Base-by-base conservation (phyloP, 1,139 yeast species). In the Saccharomyces uvarum region DNA sequence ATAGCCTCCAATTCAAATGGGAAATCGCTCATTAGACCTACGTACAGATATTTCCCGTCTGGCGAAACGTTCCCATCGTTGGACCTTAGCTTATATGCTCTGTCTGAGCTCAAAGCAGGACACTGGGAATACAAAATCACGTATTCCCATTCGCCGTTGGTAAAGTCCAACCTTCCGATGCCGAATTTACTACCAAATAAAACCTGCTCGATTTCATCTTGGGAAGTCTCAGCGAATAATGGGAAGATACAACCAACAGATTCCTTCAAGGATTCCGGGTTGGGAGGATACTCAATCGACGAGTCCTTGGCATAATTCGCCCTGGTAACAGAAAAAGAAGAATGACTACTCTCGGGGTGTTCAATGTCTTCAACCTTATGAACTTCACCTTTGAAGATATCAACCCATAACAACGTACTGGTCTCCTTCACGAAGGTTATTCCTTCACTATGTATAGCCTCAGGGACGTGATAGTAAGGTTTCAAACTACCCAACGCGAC, bases 61-160 rank as follows among this genome's bases (percentile, higher is more conserved):
- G 86, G 84, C 54, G 85, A 86, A 50, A 86, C 77, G 51, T 81
- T 79, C 0, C 91, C 93, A 64, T 86, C 95, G 62, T 86, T 86
- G 19, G 90, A 82, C 63, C 95, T 75, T 63, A 84, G 69, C 47
- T 77, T 72, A 8, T 53, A 59, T 26, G 69, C 68, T 27, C 70
- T 66, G 7, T 66, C 71, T 5, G 47, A 19, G 21, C 29, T 49
- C 62, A 51, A 68, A 62, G 56, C 56, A 3, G 84, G 80, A 51
- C 66, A 60, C n/a, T 56, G 51, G 16, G 56, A 50, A 63, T 78
- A 85, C 50, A 70, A 63, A 48, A 75, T 68, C 44, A 80, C 65
- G 59, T 76, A 77, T 47, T 74, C 70, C 67, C 84, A 76, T 28
- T 69, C 59, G 2, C 71, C 66, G 2, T 78, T 74, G 7, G 55